Evolutionary conservation across 169 alveolate genomes (phyloP), one percentile per base, ranked within the genome.

Genomic region (Plasmodium falciparum): DNA sequence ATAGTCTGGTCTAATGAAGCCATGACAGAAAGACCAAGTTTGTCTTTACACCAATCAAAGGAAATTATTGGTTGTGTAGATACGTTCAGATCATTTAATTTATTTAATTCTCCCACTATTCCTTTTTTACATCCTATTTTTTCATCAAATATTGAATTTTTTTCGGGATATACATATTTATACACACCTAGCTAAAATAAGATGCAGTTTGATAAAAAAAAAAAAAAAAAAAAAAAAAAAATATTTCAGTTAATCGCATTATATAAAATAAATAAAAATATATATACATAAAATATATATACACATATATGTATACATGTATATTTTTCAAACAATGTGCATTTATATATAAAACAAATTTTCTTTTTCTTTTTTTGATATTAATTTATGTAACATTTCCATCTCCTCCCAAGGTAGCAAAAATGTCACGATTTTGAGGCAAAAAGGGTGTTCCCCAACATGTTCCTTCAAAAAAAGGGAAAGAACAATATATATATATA

Each of bases 351-450:
- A 5, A 39, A 39, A 39, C 47, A 39, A 39, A 39, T 43, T n/a
- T 49, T 22, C 6, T 22, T 49, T 47, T 45, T 71, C 13, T 45
- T 33, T 56, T 63, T 29, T 61, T 74, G 39, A 39, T 5, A 39
- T 39, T 39, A 39, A 5, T 39, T 39, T 39, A 39, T 5, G 92
- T 95, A 3, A 95, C 74, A 58, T 95, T 88, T 69, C 98, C 99
- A 91, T 95, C 95, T 12, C 99, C 99, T 39, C 97, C 97, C 50
- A 95, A 88, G 8, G 97, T 74, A 22, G 95, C 94, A 91, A 95
- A 96, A 61, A 97, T 67, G 80, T 97, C 98, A 88, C 98, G 95
- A 63, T 97, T 97, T 67, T 97, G 97, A 2, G 99, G 99, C 29
- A 96, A 88, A 90, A 96, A 98, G 43, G 94, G 95, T 13, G 95